Conservation (phyloP, 148 eudicot genomes). For the Selenicereus undatus region DNA sequence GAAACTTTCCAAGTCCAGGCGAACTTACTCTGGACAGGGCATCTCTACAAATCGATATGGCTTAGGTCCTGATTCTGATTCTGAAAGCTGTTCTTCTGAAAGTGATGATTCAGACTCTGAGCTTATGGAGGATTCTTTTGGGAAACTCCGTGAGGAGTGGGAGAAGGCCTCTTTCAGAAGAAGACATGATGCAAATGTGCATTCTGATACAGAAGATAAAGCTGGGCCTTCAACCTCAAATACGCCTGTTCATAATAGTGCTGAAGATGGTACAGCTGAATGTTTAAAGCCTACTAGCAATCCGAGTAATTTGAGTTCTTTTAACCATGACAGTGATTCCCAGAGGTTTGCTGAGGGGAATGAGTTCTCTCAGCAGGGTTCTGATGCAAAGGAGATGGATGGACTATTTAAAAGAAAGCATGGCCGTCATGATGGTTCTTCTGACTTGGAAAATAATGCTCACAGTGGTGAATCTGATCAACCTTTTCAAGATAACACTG, state of each 20-base stretch:
- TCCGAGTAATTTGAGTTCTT: conserved; percentile 11
- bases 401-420: conserved; percentile 2
- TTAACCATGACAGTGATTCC: neutral
- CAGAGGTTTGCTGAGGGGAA: conserved; percentile 8
- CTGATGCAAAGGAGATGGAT: conserved; percentile 7
- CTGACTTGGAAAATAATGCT: conserved; percentile 8
- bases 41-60: conserved; percentile 46
- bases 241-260: conserved; percentile 22
- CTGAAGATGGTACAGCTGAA: conserved; percentile 22
- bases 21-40: conserved; percentile 66
- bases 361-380: conserved; percentile 7
- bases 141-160: conserved; percentile 56
- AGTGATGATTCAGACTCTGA: conserved; percentile 64
- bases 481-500: neutral
- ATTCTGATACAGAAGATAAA: conserved; percentile 20
- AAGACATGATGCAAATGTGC: conserved; percentile 27
- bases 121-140: conserved; percentile 59
- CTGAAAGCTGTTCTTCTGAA: conserved; percentile 45
- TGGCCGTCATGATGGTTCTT: neutral
- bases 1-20: conserved; percentile 67
- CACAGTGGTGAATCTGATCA: conserved; percentile 2
- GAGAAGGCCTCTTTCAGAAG: conserved; percentile 55
- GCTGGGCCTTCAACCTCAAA: conserved; percentile 28
- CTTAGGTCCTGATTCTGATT: conserved; percentile 38
- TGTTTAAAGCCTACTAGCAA: conserved; percentile 6